A percentile compares a stretch with the other conserved stretches of the same genome.
These are phyloP conservation scores for Kalaharituber pfeilii DNA, from an alignment of 2,329 filamentous ascomycete genomes.

Conservation along the genomic window DNA sequence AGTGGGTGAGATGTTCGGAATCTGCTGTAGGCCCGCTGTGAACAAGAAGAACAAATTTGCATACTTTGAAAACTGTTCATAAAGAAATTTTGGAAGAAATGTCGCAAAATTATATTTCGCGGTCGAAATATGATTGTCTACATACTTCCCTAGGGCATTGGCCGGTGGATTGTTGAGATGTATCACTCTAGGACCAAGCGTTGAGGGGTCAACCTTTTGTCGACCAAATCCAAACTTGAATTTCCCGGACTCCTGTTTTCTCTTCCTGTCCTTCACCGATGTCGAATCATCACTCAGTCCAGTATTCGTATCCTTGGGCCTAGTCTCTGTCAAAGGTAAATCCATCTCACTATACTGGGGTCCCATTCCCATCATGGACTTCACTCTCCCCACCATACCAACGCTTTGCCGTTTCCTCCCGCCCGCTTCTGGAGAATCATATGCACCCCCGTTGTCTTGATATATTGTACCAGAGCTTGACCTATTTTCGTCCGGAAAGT, in stretches of 20 bases:
- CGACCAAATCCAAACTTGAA: constrained; percentile 90
- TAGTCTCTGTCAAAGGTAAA: constrained; percentile 71
- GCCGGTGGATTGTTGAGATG: constrained; percentile 91
- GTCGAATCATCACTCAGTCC: constrained; percentile 28
- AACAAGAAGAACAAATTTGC: constrained; percentile 99
- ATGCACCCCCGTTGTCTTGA: constrained; percentile 21
- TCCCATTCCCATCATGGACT: constrained; percentile 78
- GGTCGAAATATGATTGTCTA: constrained; percentile 93
- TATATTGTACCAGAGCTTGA: constrained; percentile 32
- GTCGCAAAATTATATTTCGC: constrained; percentile 91
- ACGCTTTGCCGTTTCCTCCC: constrained; percentile 72
- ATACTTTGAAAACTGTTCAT: constrained; percentile 98
- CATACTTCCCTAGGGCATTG: constrained; percentile 74
- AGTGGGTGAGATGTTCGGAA: constrained; percentile 84
- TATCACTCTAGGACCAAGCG: constrained; percentile 78
- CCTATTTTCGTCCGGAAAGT: constrained; percentile 59
- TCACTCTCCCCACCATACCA: constrained; percentile 74
- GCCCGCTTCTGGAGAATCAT: constrained; percentile 27
- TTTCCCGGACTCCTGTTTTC: constrained; percentile 42
- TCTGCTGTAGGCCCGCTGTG: constrained; percentile 84
- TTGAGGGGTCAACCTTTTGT: constrained; percentile 72
- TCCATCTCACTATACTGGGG: constrained; percentile 94
- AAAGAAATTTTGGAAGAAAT: constrained; percentile 90
- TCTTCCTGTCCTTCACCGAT: constrained; percentile 31
- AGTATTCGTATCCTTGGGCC: constrained; percentile 34